Conservation (phyloP, 192 early-diverging fungal species). For the Mortierella hygrophila region DNA sequence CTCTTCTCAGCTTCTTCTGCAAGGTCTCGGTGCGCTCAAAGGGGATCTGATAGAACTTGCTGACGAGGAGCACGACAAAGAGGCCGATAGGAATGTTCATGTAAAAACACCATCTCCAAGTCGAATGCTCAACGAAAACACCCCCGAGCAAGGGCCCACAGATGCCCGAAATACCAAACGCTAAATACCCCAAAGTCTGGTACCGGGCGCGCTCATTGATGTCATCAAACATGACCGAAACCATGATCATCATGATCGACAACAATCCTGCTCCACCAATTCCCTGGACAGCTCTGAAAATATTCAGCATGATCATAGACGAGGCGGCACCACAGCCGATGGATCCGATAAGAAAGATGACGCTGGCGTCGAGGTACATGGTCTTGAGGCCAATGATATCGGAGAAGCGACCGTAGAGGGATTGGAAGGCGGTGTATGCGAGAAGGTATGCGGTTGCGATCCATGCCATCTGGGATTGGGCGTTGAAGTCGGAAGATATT, state of each 20-base stretch:
- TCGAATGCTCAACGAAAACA: conserved; percentile 75
- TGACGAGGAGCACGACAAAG: conserved; percentile 65
- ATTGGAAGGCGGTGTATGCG: conserved; percentile 76
- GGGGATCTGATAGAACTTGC: conserved; percentile 69
- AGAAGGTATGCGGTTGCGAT: conserved; percentile 83
- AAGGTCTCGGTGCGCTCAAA: conserved; percentile 55
- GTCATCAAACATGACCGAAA: conserved; percentile 84
- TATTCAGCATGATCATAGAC: conserved; percentile 71
- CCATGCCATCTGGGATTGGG: conserved; percentile 81
- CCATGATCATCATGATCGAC: conserved; percentile 81
- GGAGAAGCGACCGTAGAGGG: conserved; percentile 84
- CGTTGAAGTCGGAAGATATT: conserved; percentile 79
- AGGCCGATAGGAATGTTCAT: conserved; percentile 86
- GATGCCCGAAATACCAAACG: conserved; percentile 81
- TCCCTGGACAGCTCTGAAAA: conserved; percentile 81
- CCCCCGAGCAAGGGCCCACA: conserved; percentile 90
- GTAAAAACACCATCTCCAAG: conserved; percentile 85
- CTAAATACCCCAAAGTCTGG: conserved; percentile 78
- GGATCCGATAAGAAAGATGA: conserved; percentile 57
- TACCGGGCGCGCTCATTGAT: conserved; percentile 85
- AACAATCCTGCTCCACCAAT: conserved; percentile 85
- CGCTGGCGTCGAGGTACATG: conserved; percentile 35
- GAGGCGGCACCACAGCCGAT: conserved; percentile 59
- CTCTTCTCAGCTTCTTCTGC: conserved; percentile 68
- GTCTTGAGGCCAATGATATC: conserved; percentile 76